Percentiles rank a stretch among this genome's conserved stretches.
Evolutionary conservation across 352 stramenopile genomes (phyloP).

Genomic region (Pythium apleroticum): DNA sequence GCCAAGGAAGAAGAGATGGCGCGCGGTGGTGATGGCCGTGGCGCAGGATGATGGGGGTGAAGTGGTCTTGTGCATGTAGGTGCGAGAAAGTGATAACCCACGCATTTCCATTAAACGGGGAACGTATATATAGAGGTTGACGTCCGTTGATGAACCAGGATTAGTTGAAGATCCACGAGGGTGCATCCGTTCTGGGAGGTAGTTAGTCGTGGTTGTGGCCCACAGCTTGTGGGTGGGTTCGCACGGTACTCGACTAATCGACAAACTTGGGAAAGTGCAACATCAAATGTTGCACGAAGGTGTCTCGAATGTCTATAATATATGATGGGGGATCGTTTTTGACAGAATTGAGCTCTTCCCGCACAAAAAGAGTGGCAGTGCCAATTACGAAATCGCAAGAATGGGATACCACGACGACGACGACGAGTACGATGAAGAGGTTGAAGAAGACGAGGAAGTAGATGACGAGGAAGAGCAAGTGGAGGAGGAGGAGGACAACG

Average conservation of each 20-base stretch:
- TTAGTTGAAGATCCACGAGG: too few relatives aligned
- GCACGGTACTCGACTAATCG: too few relatives aligned
- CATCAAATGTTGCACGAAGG: constrained; percentile 10
- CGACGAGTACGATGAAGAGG: neutral
- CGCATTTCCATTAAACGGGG: neutral
- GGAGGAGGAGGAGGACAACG: neutral
- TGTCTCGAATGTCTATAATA: neutral
- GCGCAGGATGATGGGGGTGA: neutral
- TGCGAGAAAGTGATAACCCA: too few relatives aligned
- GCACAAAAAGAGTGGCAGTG: neutral
- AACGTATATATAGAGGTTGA: too few relatives aligned
- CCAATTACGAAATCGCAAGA: neutral
- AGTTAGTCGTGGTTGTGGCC: neutral
- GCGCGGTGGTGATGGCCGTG: neutral
- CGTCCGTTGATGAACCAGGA: too few relatives aligned
- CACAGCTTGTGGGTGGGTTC: too few relatives aligned
- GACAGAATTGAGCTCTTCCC: neutral
- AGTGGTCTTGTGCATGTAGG: too few relatives aligned
- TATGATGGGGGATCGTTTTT: neutral
- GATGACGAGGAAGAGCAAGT: constrained; percentile 2
- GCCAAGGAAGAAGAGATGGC: neutral
- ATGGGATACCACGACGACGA: neutral
- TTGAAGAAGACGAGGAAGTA: neutral
- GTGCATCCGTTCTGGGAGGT: neutral
- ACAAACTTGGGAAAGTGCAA: too few relatives aligned